Evolutionary conservation across 2,329 filamentous ascomycete genomes (phyloP), one percentile per base, ranked within the genome.

Genomic region (Coleophoma crateriformis): DNA sequence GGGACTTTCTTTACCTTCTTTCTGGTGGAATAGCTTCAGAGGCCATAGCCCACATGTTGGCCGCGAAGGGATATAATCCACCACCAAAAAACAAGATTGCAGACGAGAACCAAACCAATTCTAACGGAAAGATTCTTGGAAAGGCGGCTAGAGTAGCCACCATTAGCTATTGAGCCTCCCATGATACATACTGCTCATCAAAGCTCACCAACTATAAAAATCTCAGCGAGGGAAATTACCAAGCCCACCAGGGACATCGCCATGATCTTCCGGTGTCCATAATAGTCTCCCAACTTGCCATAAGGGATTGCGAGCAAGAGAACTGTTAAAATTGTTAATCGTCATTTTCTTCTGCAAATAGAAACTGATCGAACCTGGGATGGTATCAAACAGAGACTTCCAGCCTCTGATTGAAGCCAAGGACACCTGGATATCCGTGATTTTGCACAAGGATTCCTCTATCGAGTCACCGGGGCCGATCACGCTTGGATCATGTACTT

Each of bases 1-100:
- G 8, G 27, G 27, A 7, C 27, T 27, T 10, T 27, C 13, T 46
- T 52, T 50, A 54, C 60, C 62, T 59, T 42, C 46, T 54, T n/a
- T 58, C 50, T 41, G 52, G 15, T 11, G 60, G 55, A 13, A 64
- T 59, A 2, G 54, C 54, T 27, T 60, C 56, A 2, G 60, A 58
- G n/a, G 61, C 62, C 57, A 61, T 59, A 10, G 61, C 59, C 58
- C 61, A 64, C 62, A 64, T 64, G 22, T 60, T 61, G 14, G 61
- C 58, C 1, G 60, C 58, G 20, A 60, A 54, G 7, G 61, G 54
- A 33, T 63, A 61, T 7, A 64, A 45, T 12, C 61, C 62, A 10
- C 62, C 62, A 12, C 62, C 62, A 45, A 54, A 62, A 1, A 64
- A 49, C 2, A 64, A 50, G 15, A 64, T 49, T 7, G 55, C 37